These are phyloP conservation scores for Phytophthora melonis DNA, from an alignment of 352 stramenopile genomes.

Conservation along the genomic window DNA sequence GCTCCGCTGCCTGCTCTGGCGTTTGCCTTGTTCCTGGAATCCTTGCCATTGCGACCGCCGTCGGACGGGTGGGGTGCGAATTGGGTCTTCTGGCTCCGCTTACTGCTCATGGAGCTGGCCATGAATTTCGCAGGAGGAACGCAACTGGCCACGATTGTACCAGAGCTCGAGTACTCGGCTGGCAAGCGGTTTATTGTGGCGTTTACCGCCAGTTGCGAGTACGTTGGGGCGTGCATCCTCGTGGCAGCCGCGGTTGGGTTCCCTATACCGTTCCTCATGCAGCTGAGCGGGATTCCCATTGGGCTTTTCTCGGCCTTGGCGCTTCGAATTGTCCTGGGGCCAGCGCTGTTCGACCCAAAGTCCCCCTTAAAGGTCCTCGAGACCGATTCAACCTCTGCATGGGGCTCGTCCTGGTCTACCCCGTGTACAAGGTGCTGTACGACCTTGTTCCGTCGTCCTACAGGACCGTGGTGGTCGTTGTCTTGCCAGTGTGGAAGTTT, in stretches of 20 bases:
- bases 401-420: not conserved
- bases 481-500: not conserved
- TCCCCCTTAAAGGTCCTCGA: not conserved
- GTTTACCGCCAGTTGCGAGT: not conserved
- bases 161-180: not conserved
- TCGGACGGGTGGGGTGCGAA: not conserved
- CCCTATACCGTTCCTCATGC: not conserved
- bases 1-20: too few species aligned
- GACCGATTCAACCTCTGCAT: not conserved
- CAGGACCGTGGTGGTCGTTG: not conserved
- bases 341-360: not conserved
- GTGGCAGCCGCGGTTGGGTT: not conserved
- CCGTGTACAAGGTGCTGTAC: not conserved
- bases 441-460: not conserved
- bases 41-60: not conserved
- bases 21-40: not conserved
- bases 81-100: not conserved
- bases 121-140: not conserved
- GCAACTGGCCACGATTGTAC: not conserved
- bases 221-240: not conserved
- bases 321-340: not conserved
- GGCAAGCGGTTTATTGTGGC: not conserved
- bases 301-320: not conserved
- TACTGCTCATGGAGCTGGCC: not conserved
- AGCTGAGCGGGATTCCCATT: not conserved